Evolutionary conservation across 768 basidiomycete species (phyloP), one percentile per base, ranked within the genome.

Genomic region (Pilatotrama ljubarskyi): DNA sequence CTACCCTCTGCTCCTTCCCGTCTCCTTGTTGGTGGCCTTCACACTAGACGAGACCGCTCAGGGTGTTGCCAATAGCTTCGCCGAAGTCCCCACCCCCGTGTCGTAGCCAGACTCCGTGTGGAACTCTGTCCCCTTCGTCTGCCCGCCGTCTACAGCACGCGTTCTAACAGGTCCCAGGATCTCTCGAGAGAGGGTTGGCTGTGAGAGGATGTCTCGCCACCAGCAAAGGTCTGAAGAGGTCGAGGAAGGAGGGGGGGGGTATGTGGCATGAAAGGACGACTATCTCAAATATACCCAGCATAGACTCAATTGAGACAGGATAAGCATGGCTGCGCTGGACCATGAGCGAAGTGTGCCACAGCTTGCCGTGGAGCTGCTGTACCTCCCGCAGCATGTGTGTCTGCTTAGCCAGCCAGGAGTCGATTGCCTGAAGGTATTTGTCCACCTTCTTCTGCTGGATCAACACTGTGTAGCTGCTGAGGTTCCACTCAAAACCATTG

Each of bases 401-500:
- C 8, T 48, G 48, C 5, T 14, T 9, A 9, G 22, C 8, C 11
- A 14, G 11, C 52, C 58, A 67, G 0, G 15, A 25, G 1, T 42
- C 46, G 48, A 67, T 63, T 3, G 61, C 64, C 0, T 9, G 18
- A 7, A 48, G 17, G 46, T 66, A 66, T 41, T 66, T 66, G 9
- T 18, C 37, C 0, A 47, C 38, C 42, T 69, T 69, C 37, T 18
- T 18, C 0, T n/a, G 10, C 0, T 42, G 35, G 0, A 68, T 15
- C 13, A 44, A 17, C 1, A 70, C 64, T 2, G 57, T 59, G 3
- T 44, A 22, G 0, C 22, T 17, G 0, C 38, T 35, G 18, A 73
- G 44, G 44, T 72, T 42, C 69, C 68, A 72, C 2, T 60, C 35
- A 43, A 73, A 56, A 3, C 72, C 72, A 2, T 64, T 66, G 66